These are phyloP conservation scores for Aaosphaeria pasadenensis DNA, from an alignment of 2,329 filamentous ascomycete species.

Conservation along the genomic window DNA sequence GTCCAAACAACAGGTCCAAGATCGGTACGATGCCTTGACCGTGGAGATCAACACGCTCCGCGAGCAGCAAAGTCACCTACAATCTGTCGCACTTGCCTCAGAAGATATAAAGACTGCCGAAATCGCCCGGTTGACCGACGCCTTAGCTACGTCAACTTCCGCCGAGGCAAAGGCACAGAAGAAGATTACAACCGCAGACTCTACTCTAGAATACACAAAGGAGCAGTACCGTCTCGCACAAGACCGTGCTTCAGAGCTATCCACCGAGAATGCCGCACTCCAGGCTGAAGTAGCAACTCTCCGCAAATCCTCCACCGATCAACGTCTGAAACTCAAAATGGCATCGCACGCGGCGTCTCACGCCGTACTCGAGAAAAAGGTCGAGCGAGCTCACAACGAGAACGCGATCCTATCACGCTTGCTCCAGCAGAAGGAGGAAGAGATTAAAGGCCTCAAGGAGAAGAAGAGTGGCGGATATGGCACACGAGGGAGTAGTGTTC, in stretches of 20 bases:
- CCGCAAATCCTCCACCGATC: slow-evolving; percentile 10
- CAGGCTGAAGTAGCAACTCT: slow-evolving; percentile 5
- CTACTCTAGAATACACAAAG: slow-evolving; percentile 56
- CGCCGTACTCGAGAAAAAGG: slow-evolving; percentile 6
- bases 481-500: slow-evolving; percentile 24
- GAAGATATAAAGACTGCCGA: slow-evolving; percentile 19
- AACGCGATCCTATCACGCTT: slow-evolving; percentile 11
- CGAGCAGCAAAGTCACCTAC: slow-evolving; percentile 12
- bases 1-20: slow-evolving; percentile 11
- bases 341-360: slow-evolving; percentile 13
- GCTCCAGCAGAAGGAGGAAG: slow-evolving; percentile 20
- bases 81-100: slow-evolving; percentile 14
- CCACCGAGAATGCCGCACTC: slow-evolving; percentile 10
- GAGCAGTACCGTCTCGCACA: slow-evolving; percentile 49
- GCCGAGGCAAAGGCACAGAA: slow-evolving; percentile 27
- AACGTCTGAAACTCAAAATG: slow-evolving; percentile 14
- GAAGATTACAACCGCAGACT: slow-evolving; percentile 26
- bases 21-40: slow-evolving; percentile 13
- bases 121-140: slow-evolving; percentile 19
- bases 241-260: slow-evolving; percentile 8
- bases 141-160: slow-evolving; percentile 14
- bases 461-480: slow-evolving; percentile 20
- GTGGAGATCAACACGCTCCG: slow-evolving; percentile 10
- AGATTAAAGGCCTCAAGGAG: slow-evolving; percentile 15
- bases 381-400: slow-evolving; percentile 7